phyloP scores from a whole-genome alignment of 371 early-diverging fungal genomes.

The Lichtheimia corymbifera region DNA sequence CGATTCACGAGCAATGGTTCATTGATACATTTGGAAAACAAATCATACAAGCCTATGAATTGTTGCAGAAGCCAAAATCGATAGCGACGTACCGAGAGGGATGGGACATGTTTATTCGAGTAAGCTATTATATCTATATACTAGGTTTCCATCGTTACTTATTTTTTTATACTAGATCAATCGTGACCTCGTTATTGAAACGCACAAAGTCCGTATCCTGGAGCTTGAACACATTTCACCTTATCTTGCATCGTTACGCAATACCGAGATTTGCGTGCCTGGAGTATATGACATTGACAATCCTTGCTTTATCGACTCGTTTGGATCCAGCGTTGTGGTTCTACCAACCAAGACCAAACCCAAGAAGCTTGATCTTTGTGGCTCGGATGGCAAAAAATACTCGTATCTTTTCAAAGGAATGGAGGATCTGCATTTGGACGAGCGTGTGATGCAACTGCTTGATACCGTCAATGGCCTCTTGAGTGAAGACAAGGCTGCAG shows the following conservation, averaged over 20 bases:
- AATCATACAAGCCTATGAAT: conserved; percentile 50
- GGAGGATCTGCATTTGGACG: conserved; percentile 94
- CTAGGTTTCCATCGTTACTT: not conserved
- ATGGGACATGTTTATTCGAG: conserved; percentile 63
- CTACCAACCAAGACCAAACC: conserved; percentile 90
- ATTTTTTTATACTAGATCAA: conserved; percentile 31
- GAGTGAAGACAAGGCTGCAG: conserved; percentile 51
- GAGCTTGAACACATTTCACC: conserved; percentile 67
- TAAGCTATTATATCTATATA: conserved; percentile 21
- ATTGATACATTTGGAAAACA: conserved; percentile 50
- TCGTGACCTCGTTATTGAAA: conserved; percentile 58
- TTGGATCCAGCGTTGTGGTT: conserved; percentile 62
- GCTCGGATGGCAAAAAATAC: conserved; percentile 76
- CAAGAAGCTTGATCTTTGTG: conserved; percentile 78
- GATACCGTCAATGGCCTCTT: conserved; percentile 74
- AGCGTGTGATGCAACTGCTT: conserved; percentile 86
- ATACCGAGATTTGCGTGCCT: conserved; percentile 69
- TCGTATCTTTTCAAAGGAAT: conserved; percentile 85
- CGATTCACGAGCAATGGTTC: conserved; percentile 76
- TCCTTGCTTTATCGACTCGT: conserved; percentile 52
- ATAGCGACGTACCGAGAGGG: conserved; percentile 57
- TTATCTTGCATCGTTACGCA: conserved; percentile 50
- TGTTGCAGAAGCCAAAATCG: conserved; percentile 53
- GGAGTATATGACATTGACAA: conserved; percentile 35
- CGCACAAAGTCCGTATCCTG: conserved; percentile 58